phyloP scores from a whole-genome alignment of 306 rosid species.

The Cotoneaster glaucophyllus region DNA sequence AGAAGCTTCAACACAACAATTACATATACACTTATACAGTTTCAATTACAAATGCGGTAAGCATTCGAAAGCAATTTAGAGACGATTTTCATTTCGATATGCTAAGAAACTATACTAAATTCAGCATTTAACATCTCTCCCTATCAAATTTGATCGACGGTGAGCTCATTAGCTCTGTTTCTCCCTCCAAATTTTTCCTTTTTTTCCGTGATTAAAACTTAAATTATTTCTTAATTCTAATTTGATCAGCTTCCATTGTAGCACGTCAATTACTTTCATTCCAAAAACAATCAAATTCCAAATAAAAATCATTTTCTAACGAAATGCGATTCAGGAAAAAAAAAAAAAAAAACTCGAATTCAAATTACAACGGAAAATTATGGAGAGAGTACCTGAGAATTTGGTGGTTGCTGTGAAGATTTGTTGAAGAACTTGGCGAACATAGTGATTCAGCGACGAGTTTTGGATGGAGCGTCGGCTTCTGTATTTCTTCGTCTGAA shows the following conservation, averaged over 20 bases:
- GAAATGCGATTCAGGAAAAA: neutral
- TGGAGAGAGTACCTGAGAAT: constrained; percentile 32
- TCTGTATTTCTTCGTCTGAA: constrained; percentile 11
- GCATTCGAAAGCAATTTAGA: neutral
- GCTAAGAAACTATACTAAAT: neutral
- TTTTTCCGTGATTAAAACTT: neutral
- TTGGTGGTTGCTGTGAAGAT: neutral
- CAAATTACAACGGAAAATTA: neutral
- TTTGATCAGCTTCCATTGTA: neutral
- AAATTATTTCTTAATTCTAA: neutral
- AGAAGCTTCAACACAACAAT: constrained; percentile 13
- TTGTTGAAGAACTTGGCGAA: constrained; percentile 54
- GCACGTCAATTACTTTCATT: neutral
- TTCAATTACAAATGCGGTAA: neutral
- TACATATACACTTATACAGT: neutral
- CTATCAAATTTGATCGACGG: neutral
- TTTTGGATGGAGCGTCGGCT: neutral
- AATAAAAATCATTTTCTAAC: neutral
- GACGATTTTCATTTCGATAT: neutral
- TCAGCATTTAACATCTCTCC: neutral
- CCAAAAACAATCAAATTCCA: no score
- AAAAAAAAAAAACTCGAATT: neutral
- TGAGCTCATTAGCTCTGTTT: neutral
- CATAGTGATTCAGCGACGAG: constrained; percentile 37
- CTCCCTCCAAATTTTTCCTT: neutral